Conservation (phyloP, 768 basidiomycete species). For the Auricularia auricula-judae region DNA sequence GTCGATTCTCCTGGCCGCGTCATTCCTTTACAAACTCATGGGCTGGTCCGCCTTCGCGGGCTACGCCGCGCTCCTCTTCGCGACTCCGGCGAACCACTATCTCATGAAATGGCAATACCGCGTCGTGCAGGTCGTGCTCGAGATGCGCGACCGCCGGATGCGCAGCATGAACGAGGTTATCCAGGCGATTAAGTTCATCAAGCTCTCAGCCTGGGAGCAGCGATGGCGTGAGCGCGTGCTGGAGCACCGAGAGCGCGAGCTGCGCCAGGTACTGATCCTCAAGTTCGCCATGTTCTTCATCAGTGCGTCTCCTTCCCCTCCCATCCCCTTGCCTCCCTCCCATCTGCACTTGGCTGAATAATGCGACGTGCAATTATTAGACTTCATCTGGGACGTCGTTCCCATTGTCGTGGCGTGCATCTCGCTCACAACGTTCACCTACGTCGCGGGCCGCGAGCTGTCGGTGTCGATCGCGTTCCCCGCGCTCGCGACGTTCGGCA, state of each 20-base stretch:
- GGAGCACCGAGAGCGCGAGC: neutral
- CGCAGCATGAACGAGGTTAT: neutral
- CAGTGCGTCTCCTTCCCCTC: neutral
- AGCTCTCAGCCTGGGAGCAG: neutral
- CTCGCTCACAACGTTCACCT: neutral
- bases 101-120: neutral
- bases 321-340: neutral
- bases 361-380: neutral
- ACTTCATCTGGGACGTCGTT: neutral
- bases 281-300: neutral
- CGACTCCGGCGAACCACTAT: neutral
- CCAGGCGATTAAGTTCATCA: slow-evolving; percentile 1
- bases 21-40: neutral
- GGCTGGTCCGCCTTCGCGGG: neutral
- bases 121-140: neutral
- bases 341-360: no score
- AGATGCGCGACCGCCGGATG: slow-evolving; percentile 1
- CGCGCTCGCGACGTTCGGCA: neutral
- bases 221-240: neutral
- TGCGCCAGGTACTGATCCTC: neutral
- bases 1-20: neutral
- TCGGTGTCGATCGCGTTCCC: neutral
- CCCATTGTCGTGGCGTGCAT: neutral
- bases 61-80: neutral
- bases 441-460: neutral